phyloP scores from a whole-genome alignment of 1,284 basidiomycete genomes.

The Moesziomyces parantarcticus region DNA sequence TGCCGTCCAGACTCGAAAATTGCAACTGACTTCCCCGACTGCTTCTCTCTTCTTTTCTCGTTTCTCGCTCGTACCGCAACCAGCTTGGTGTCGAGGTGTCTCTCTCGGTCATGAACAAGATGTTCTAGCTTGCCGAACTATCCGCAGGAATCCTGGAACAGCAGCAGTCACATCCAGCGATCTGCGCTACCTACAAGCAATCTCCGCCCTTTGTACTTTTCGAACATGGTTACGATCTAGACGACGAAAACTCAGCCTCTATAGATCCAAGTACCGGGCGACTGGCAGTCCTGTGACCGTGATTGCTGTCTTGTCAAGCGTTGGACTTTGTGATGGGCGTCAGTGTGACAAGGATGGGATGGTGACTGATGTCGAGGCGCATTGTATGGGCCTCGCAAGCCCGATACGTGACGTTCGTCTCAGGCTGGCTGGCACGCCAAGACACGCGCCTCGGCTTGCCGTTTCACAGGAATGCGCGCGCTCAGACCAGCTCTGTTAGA shows the following conservation, averaged over 20 bases:
- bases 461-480: too few relatives aligned
- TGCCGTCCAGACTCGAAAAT: slow-evolving; percentile 60
- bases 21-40: slow-evolving; percentile 75
- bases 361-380: too few relatives aligned
- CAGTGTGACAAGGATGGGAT: too few relatives aligned
- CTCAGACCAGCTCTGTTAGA: background rate
- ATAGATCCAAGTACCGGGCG: background rate
- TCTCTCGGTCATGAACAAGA: slow-evolving; percentile 76
- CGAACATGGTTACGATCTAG: background rate
- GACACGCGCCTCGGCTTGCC: too few relatives aligned
- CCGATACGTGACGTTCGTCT: too few relatives aligned
- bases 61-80: slow-evolving; percentile 6
- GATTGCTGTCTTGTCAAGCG: background rate
- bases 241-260: background rate
- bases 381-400: too few relatives aligned
- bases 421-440: too few relatives aligned
- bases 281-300: background rate
- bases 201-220: background rate
- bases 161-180: background rate
- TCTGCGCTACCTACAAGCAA: background rate
- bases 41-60: slow-evolving; percentile 13
- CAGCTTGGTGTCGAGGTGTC: slow-evolving; percentile 85
- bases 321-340: too few relatives aligned
- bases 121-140: slow-evolving; percentile 68
- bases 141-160: background rate